Evolutionary conservation across 768 basidiomycete genomes (phyloP).

Genomic region (Ramaria rubella): DNA sequence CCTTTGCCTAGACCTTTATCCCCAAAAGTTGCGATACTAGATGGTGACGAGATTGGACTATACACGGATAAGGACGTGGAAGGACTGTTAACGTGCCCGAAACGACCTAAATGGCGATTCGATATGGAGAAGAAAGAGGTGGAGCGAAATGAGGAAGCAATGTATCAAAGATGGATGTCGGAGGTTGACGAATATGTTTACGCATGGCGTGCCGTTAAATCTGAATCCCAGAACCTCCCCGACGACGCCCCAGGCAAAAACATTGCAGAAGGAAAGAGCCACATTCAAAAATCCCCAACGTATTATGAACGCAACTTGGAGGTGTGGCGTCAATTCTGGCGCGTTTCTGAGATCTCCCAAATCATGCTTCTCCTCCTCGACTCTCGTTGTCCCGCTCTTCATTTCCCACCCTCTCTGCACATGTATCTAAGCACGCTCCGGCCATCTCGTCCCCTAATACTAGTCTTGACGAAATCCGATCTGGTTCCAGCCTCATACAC

Average conservation of each 20-base stretch:
- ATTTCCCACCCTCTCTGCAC: conserved; percentile 75
- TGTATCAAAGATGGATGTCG: conserved; percentile 73
- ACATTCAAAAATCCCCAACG: background rate
- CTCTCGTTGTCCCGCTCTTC: conserved; percentile 81
- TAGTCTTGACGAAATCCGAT: conserved; percentile 86
- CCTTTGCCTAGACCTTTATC: conserved; percentile 53
- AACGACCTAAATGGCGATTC: conserved; percentile 79
- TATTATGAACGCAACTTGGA: conserved; percentile 83
- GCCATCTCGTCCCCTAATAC: conserved; percentile 44
- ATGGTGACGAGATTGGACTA: conserved; percentile 14
- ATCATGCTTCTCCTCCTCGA: conserved; percentile 86
- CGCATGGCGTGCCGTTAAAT: conserved; percentile 35
- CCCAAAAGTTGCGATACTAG: conserved; percentile 32
- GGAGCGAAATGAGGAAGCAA: conserved; percentile 81
- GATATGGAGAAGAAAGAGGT: conserved; percentile 85
- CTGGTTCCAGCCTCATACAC: conserved; percentile 64
- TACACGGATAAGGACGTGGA: conserved; percentile 20
- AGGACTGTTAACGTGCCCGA: conserved; percentile 42
- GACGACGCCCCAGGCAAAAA: conserved; percentile 13
- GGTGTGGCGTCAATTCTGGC: conserved; percentile 97
- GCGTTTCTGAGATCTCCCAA: conserved; percentile 86
- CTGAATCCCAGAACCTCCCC: conserved; percentile 6
- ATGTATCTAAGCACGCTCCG: conserved; percentile 43
- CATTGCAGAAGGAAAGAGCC: conserved; percentile 8
- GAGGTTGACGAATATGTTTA: conserved; percentile 53